phyloP scores from a whole-genome alignment of 768 basidiomycete species.

The Tremella fuciformis region DNA sequence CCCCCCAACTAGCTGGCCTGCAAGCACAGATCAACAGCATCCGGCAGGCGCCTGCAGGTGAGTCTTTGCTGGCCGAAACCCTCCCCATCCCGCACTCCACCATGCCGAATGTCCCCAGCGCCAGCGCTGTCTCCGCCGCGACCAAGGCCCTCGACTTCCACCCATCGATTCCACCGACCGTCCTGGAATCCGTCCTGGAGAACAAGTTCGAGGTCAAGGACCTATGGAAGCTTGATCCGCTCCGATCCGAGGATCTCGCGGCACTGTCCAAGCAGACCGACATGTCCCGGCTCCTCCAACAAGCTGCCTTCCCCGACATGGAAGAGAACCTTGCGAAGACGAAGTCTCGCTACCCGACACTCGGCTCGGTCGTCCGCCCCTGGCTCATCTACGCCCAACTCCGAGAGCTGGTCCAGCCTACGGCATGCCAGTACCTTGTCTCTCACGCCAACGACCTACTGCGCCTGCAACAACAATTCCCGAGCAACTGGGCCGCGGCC shows the following conservation, averaged over 20 bases:
- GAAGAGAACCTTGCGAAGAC: neutral
- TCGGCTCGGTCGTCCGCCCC: neutral
- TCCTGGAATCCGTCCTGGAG: constrained; percentile 8
- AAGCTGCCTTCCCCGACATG: neutral
- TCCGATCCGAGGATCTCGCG: neutral
- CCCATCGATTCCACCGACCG: neutral
- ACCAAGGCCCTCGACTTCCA: constrained; percentile 2
- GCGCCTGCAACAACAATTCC: too few relatives aligned
- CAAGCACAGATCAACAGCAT: too few relatives aligned
- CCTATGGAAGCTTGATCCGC: constrained; percentile 13
- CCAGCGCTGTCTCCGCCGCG: neutral
- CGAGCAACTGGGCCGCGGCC: too few relatives aligned
- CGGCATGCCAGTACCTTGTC: too few relatives aligned
- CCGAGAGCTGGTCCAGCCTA: constrained; percentile 2
- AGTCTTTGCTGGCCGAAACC: neutral
- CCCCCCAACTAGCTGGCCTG: too few relatives aligned
- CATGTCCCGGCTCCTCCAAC: neutral
- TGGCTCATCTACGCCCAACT: constrained; percentile 5
- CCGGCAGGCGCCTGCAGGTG: too few relatives aligned
- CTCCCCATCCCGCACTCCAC: neutral
- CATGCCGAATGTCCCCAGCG: too few relatives aligned
- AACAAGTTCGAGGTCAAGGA: constrained; percentile 11
- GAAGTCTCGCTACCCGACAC: neutral
- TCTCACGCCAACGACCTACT: too few relatives aligned
- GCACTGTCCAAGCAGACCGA: neutral